A percentile compares a stretch with the other conserved stretches of the same genome.
Evolutionary conservation across 2,329 filamentous ascomycete genomes (phyloP).

Genomic region (Aspergillus transmontanensis): DNA sequence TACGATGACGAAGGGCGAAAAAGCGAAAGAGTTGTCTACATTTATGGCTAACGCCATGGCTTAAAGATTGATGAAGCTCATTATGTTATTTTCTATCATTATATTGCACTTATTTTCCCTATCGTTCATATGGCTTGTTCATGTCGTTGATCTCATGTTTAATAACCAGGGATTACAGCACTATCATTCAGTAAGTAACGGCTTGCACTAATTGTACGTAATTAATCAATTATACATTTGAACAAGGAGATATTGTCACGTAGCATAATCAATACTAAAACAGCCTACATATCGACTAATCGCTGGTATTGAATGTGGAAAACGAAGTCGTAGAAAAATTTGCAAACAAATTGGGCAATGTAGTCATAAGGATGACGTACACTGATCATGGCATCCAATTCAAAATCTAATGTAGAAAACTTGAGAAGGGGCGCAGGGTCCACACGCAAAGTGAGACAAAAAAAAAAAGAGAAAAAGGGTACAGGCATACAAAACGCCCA

Average conservation of each 20-base stretch:
- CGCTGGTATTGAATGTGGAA: background rate
- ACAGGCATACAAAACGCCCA: constrained; percentile 15
- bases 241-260: background rate
- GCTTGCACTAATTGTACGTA: background rate
- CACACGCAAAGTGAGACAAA: background rate
- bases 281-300: background rate
- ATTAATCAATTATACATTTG: background rate
- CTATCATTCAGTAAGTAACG: background rate
- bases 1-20: constrained; percentile 28
- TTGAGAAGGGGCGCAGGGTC: background rate
- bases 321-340: background rate
- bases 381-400: background rate
- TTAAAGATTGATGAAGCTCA: constrained; percentile 6
- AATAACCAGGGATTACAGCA: background rate
- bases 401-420: background rate
- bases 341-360: background rate
- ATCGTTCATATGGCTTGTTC: background rate
- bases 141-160: background rate
- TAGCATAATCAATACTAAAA: background rate
- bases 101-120: constrained; percentile 8
- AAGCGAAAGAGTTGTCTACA: constrained; percentile 31
- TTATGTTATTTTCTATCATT: background rate
- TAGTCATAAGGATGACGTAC: background rate
- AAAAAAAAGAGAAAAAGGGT: constrained; percentile 2
- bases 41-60: constrained; percentile 33